These are phyloP conservation scores for Termitomyces sp. DNA, from an alignment of 768 basidiomycete genomes.

Conservation along the genomic window DNA sequence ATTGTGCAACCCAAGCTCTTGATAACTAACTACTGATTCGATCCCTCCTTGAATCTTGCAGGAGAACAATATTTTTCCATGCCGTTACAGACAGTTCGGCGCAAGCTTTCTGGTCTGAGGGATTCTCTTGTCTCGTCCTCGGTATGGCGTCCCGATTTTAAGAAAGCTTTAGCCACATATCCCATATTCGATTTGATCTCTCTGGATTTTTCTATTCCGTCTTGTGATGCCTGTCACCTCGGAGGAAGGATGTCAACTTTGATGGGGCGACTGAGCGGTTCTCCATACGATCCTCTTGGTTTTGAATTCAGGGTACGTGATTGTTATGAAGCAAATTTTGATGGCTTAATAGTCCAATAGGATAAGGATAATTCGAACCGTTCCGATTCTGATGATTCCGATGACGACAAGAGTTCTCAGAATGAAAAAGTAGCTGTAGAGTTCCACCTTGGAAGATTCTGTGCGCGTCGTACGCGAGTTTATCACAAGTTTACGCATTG, in stretches of 20 bases:
- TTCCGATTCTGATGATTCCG: constrained; percentile 12
- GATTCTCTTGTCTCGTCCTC: constrained; percentile 83
- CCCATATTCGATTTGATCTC: constrained; percentile 53
- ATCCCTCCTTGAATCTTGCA: constrained; percentile 10
- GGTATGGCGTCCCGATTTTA: constrained; percentile 73
- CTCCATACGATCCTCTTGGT: constrained; percentile 63
- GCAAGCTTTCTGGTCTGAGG: constrained; percentile 62
- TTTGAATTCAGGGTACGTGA: constrained; percentile 37
- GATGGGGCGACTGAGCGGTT: constrained; percentile 55
- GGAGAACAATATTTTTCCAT: constrained; percentile 70
- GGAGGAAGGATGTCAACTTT: constrained; percentile 63
- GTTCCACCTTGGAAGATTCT: constrained; percentile 75
- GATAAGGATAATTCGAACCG: constrained; percentile 3
- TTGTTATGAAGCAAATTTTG: background rate
- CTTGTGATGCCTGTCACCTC: constrained; percentile 82
- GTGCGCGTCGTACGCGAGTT: constrained; percentile 58
- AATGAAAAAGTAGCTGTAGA: constrained; percentile 20
- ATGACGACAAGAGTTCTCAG: constrained; percentile 13
- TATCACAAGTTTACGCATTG: constrained; percentile 77
- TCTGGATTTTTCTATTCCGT: constrained; percentile 51
- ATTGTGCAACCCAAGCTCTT: background rate
- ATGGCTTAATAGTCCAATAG: background rate
- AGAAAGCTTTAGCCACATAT: constrained; percentile 53
- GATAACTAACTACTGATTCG: background rate
- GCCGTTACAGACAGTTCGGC: constrained; percentile 58